Conservation (phyloP, 495 filamentous ascomycete species). For the Mytilinidion resinicola region DNA sequence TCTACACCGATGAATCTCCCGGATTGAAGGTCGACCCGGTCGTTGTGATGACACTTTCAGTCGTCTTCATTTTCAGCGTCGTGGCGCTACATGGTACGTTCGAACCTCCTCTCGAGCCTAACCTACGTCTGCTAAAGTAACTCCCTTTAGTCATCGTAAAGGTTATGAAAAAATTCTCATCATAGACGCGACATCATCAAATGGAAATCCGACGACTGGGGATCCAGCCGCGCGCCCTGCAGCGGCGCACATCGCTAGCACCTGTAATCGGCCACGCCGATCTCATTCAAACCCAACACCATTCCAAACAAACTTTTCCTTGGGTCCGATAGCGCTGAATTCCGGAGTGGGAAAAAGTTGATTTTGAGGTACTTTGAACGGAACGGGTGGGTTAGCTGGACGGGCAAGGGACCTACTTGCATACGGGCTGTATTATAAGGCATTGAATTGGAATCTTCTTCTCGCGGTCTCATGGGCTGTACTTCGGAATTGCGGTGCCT, state of each 20-base stretch:
- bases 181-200: conserved; percentile 23
- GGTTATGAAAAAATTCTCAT: conserved; percentile 85
- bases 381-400: not conserved
- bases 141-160: conserved; percentile 79
- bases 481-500: too few relatives aligned
- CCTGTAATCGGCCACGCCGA: not conserved
- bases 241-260: not conserved
- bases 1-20: conserved; percentile 98
- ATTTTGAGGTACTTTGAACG: not conserved
- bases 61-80: conserved; percentile 98
- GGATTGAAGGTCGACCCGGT: conserved; percentile 96
- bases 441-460: not conserved
- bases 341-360: not conserved
- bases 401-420: not conserved
- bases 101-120: not conserved
- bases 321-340: not conserved
- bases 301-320: not conserved
- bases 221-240: not conserved
- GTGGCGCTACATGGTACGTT: conserved; percentile 90
- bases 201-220: not conserved
- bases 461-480: too few relatives aligned
- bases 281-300: not conserved
- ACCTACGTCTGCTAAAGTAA: conserved; percentile 7
- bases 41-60: conserved; percentile 84
- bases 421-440: not conserved